phyloP scores from a whole-genome alignment of 202 grass and related monocot species.

The Schoenoplectus triqueter region DNA sequence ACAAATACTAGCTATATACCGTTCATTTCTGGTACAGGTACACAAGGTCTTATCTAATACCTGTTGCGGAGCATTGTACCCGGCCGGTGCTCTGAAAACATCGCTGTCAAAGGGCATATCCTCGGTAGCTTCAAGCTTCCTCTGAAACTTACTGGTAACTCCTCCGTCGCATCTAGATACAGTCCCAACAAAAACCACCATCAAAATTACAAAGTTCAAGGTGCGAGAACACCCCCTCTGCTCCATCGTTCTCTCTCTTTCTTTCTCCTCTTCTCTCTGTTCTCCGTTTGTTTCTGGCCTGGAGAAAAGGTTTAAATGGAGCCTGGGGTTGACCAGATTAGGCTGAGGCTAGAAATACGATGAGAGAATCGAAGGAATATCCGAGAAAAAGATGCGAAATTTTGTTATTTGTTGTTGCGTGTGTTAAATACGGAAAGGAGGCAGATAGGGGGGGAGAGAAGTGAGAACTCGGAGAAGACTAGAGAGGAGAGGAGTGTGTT shows the following conservation, averaged over 20 bases:
- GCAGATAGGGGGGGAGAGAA: background rate
- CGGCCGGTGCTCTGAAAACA: conserved; percentile 71
- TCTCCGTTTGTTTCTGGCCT: background rate
- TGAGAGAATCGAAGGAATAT: conserved; percentile 31
- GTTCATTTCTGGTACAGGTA: background rate
- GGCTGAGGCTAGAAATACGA: background rate
- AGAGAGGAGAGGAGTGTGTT: background rate
- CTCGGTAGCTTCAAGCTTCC: conserved; percentile 57
- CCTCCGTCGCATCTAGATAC: conserved; percentile 36
- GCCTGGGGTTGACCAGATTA: background rate
- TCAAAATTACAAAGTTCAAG: background rate
- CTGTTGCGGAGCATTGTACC: conserved; percentile 88
- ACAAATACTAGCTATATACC: background rate
- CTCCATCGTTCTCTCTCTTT: conserved; percentile 6
- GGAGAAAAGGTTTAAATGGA: background rate
- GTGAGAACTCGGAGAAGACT: background rate
- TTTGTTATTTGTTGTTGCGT: conserved; percentile 6
- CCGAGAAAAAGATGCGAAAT: conserved; percentile 35
- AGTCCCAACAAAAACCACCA: conserved; percentile 18
- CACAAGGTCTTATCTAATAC: conserved; percentile 23
- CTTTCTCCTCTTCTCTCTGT: conserved; percentile 2
- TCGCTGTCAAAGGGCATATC: conserved; percentile 87
- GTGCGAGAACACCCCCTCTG: background rate
- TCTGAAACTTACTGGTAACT: conserved; percentile 63
- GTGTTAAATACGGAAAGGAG: conserved; percentile 35